phyloP scores from a whole-genome alignment of 306 rosid species.

The Cucumis cinereus region DNA sequence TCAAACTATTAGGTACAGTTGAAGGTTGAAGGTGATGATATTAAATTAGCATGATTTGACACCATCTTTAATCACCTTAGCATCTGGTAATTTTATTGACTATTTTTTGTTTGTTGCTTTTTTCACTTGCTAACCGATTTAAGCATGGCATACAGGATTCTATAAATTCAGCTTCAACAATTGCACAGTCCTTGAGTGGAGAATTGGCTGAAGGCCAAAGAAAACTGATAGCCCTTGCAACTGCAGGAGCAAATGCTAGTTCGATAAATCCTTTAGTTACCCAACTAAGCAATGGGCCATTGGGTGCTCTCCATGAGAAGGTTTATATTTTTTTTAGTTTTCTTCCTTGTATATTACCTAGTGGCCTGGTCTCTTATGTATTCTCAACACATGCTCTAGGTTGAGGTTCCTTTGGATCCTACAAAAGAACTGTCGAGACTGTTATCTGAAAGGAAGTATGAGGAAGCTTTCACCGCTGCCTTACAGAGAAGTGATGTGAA shows the following conservation, averaged over 20 bases:
- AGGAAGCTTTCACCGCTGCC: conserved; percentile 81
- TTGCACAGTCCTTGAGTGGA: conserved; percentile 69
- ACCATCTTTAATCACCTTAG: not conserved
- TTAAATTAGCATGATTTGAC: not conserved
- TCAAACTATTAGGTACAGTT: not conserved
- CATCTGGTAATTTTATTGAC: not conserved
- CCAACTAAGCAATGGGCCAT: conserved; percentile 70
- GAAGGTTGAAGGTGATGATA: not conserved
- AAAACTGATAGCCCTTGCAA: conserved; percentile 68
- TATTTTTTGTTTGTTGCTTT: not conserved
- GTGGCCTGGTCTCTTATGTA: conserved; percentile 4
- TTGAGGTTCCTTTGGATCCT: conserved; percentile 87
- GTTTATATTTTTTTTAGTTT: conserved; percentile 16
- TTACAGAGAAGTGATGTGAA: conserved; percentile 83
- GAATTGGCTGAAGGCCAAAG: conserved; percentile 86
- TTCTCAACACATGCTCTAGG: conserved; percentile 24
- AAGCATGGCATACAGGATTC: conserved; percentile 48
- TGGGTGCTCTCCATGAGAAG: conserved; percentile 70
- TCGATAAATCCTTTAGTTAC: conserved; percentile 54
- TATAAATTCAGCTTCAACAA: conserved; percentile 64
- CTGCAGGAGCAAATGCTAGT: conserved; percentile 53
- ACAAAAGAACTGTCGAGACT: conserved; percentile 73
- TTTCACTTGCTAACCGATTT: not conserved
- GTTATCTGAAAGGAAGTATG: conserved; percentile 69
- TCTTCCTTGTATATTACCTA: not conserved